Evolutionary conservation across 495 filamentous ascomycete species (phyloP).

Genomic region (Neurospora sublineolata): DNA sequence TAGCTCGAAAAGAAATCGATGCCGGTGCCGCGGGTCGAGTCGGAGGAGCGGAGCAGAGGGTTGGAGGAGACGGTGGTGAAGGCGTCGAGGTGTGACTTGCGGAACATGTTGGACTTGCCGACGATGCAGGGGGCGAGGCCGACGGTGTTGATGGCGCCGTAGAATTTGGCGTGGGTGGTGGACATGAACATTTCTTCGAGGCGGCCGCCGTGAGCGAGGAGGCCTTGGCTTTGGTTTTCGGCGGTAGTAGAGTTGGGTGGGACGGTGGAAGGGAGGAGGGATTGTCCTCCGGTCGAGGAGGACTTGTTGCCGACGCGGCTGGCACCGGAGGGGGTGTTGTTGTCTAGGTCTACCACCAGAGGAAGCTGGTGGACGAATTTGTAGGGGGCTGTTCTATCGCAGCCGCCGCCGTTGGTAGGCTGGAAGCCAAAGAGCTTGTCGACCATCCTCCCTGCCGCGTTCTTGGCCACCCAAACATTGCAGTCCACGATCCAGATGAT

Average conservation of each 20-base stretch:
- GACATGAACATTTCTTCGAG: slow-evolving; percentile 92
- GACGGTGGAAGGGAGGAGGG: slow-evolving; percentile 5
- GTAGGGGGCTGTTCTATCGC: slow-evolving; percentile 42
- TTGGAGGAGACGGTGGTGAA: slow-evolving; percentile 50
- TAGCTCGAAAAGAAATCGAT: slow-evolving; percentile 90
- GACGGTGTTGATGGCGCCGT: slow-evolving; percentile 92
- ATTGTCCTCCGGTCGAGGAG: background rate
- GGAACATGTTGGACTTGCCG: slow-evolving; percentile 97
- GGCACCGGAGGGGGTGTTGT: slow-evolving; percentile 11
- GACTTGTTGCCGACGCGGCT: slow-evolving; percentile 7
- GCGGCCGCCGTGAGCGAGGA: slow-evolving; percentile 52
- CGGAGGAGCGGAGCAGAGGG: slow-evolving; percentile 31
- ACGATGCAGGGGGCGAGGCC: slow-evolving; percentile 85
- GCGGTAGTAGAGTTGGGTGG: background rate
- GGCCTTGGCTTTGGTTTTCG: background rate
- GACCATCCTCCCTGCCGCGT: slow-evolving; percentile 75
- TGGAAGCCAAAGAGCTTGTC: slow-evolving; percentile 66
- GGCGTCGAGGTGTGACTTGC: slow-evolving; percentile 74
- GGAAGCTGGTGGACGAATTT: slow-evolving; percentile 97
- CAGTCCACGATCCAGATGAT: slow-evolving; percentile 93
- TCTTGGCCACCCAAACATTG: slow-evolving; percentile 83
- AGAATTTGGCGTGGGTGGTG: slow-evolving; percentile 94
- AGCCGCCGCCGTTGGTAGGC: slow-evolving; percentile 16
- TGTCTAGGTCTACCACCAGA: slow-evolving; percentile 62
- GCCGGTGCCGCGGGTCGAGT: slow-evolving; percentile 44